phyloP scores from a whole-genome alignment of 2,329 filamentous ascomycete genomes.

The Coniella lustricola region DNA sequence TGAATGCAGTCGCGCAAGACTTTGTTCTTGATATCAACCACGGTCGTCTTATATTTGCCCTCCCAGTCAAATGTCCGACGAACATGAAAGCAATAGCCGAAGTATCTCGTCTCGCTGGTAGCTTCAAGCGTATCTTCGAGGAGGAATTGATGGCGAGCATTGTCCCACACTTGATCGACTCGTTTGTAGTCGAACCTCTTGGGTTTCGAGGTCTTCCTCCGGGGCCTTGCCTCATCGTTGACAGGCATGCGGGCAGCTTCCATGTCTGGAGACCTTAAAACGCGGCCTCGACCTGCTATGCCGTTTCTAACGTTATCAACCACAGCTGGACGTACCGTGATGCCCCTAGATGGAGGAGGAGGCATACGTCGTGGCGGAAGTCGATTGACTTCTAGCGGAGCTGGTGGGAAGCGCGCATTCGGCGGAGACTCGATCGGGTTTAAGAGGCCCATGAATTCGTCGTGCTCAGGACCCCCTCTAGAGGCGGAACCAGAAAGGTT shows the following conservation, averaged over 20 bases:
- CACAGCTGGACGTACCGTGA: too few species aligned
- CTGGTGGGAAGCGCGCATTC: too few species aligned
- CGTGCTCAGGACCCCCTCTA: too few species aligned
- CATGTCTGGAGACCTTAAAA: too few species aligned
- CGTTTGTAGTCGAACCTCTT: slow-evolving; percentile 39
- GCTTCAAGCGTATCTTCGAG: slow-evolving; percentile 47
- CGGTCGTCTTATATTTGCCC: slow-evolving; percentile 65
- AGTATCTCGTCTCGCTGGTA: slow-evolving; percentile 49
- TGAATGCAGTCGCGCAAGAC: slow-evolving; percentile 63
- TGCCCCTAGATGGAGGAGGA: too few species aligned
- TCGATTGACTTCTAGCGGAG: too few species aligned
- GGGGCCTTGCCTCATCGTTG: background rate
- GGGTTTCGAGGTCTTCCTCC: slow-evolving; percentile 9
- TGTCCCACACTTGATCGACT: slow-evolving; percentile 50
- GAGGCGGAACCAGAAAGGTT: too few species aligned
- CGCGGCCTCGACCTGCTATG: too few species aligned
- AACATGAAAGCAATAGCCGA: slow-evolving; percentile 77
- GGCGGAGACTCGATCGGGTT: too few species aligned
- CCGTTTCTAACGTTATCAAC: too few species aligned
- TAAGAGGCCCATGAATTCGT: too few species aligned
- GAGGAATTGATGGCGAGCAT: slow-evolving; percentile 41
- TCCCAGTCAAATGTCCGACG: slow-evolving; percentile 78
- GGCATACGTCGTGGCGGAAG: too few species aligned
- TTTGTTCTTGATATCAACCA: slow-evolving; percentile 82
- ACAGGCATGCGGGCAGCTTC: background rate